Evolutionary conservation across 1,139 yeast genomes (phyloP), one percentile per base, ranked within the genome.

Genomic region (Pichia sp.): DNA sequence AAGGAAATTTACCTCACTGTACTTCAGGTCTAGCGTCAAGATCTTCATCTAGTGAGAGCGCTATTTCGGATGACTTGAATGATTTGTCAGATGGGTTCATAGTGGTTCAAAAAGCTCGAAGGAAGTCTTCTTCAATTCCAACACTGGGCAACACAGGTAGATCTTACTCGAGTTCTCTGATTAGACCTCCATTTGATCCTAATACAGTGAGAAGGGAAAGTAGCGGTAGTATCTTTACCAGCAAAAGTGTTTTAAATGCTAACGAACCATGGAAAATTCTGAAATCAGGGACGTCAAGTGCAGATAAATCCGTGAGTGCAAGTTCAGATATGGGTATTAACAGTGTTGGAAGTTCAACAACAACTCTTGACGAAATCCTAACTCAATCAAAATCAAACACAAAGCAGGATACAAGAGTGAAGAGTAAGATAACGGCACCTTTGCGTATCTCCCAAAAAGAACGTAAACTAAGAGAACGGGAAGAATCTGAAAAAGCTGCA

Each of bases 401-500:
- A 23, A 58, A 53, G 29, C 42, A 42, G 10, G 44, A 41, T 8
- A 26, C 53, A 13, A 55, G 55, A 19, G 8, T 23, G 5, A 53
- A 40, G 23, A 50, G 36, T 11, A 53, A 41, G 5, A 51, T 45
- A 1, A 34, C 45, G 4, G 50, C 54, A 34, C 57, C 58, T 4
- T 16, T 50, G 19, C 57, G 64, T 6, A 40, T 62, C n/a, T 66
- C 70, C 1, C 69, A 67, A 47, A 62, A 66, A 42, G 70, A 66
- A 29, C 54, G 67, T 15, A 60, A 57, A 49, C 60, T 55, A 45
- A 59, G 57, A 47, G 56, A 55, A 26, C 49, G 88, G 84, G 62
- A 77, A 84, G 50, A 72, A 77, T 30, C 72, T 72, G 61, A 66
- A 74, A 5, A 78, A 38, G 51, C 43, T 19, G 32, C 49, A 41